These are phyloP conservation scores for Tuber umbilicatum DNA, from an alignment of 495 filamentous ascomycete species.

Conservation along the genomic window DNA sequence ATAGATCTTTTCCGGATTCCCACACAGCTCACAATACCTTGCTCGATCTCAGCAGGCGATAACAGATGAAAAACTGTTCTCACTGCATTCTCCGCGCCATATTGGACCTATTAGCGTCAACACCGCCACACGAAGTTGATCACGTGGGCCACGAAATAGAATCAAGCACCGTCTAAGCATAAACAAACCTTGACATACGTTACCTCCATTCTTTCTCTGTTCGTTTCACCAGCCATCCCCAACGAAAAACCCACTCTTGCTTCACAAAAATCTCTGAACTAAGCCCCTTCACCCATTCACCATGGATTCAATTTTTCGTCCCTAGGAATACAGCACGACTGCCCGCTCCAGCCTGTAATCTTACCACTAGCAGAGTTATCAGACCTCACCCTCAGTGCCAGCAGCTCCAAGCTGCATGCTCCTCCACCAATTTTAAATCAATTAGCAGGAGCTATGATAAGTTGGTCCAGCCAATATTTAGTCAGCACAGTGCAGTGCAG, in stretches of 20 bases:
- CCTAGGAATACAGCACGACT: neutral
- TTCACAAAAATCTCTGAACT: neutral
- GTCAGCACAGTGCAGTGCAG: neutral
- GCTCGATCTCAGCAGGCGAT: neutral
- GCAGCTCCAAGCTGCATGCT: neutral
- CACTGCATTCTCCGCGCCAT: neutral
- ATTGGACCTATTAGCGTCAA: neutral
- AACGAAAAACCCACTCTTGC: neutral
- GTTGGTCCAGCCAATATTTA: neutral
- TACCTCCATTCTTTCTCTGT: neutral
- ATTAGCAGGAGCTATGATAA: neutral
- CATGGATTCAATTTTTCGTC: neutral
- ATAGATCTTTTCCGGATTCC: neutral
- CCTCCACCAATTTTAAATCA: neutral
- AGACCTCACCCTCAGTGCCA: neutral
- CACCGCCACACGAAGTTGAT: neutral
- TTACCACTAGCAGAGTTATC: neutral
- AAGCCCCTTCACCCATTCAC: neutral
- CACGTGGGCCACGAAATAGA: neutral
- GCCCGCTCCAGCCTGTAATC: neutral
- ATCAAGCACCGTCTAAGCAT: neutral
- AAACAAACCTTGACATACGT: neutral
- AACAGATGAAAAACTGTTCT: neutral
- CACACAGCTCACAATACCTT: neutral
- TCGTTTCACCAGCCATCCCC: neutral